Percentiles rank a stretch among this genome's conserved stretches.
These are phyloP conservation scores for Saccharomycopsis sp. DNA, from an alignment of 805 yeast species.

Conservation along the genomic window DNA sequence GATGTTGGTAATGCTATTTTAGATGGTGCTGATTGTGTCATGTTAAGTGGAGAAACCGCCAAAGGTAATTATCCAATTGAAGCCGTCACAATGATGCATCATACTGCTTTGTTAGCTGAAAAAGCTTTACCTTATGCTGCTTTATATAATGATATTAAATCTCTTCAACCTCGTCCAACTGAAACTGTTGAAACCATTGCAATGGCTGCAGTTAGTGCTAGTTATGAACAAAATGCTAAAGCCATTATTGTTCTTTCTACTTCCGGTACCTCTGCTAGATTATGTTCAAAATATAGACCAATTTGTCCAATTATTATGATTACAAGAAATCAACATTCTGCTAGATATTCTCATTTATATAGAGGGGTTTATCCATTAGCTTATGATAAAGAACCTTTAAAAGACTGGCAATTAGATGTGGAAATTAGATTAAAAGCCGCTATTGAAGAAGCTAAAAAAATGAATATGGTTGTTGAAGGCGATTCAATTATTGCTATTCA, in stretches of 20 bases:
- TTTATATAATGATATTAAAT: conserved; percentile 79
- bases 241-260: conserved; percentile 95
- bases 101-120: conserved; percentile 93
- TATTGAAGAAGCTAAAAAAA: conserved; percentile 74
- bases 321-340: conserved; percentile 88
- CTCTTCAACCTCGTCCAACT: conserved; percentile 78
- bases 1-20: conserved; percentile 99
- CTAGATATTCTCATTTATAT: conserved; percentile 92
- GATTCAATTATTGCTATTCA: conserved; percentile 90
- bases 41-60: conserved; percentile 99
- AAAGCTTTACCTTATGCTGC: conserved; percentile 86
- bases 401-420: conserved; percentile 93
- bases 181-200: conserved; percentile 95
- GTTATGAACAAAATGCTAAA: conserved; percentile 92
- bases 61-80: conserved; percentile 98
- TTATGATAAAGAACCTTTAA: conserved; percentile 46
- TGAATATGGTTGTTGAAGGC: conserved; percentile 80
- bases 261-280: conserved; percentile 90
- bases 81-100: conserved; percentile 98
- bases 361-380: conserved; percentile 98
- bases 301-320: conserved; percentile 95
- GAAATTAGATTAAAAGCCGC: conserved; percentile 93
- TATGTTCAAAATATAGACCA: conserved; percentile 96
- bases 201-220: conserved; percentile 91
- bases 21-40: conserved; percentile 99